phyloP scores from a whole-genome alignment of 140 eudicot species.

The Oenanthe javanica region DNA sequence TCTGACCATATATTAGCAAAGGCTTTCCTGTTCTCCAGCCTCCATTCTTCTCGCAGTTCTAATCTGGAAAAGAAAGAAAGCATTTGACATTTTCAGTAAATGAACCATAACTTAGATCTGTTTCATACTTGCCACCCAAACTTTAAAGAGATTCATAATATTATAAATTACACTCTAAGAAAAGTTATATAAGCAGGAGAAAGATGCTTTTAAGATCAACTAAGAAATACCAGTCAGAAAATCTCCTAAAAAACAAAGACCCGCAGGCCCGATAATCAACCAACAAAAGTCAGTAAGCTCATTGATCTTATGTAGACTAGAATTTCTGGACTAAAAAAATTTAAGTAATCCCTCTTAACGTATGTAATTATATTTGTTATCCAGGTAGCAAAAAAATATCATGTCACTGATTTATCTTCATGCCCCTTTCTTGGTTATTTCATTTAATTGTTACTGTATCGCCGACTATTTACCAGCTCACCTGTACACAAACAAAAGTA shows the following conservation, averaged over 20 bases:
- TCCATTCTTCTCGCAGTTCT: conserved; percentile 80
- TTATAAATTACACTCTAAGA: background rate
- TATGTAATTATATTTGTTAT: background rate
- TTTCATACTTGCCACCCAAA: background rate
- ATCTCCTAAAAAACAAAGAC: background rate
- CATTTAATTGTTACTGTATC: background rate
- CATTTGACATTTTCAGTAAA: background rate
- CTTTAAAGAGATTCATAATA: background rate
- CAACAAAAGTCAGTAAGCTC: background rate
- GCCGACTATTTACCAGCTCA: background rate
- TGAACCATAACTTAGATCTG: background rate
- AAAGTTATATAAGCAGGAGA: background rate
- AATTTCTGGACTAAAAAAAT: background rate
- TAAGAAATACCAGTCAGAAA: background rate
- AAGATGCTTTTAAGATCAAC: background rate
- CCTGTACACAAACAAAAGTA: background rate
- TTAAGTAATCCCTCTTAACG: background rate
- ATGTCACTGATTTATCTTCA: background rate
- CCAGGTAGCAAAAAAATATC: too few relatives aligned
- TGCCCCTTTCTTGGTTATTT: background rate
- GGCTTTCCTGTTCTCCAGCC: conserved; percentile 78
- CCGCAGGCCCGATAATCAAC: background rate
- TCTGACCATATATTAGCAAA: conserved; percentile 96
- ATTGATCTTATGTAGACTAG: background rate
- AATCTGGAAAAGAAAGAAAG: conserved; percentile 46